These are phyloP conservation scores for Tetrastigma voinierianum DNA, from an alignment of 164 flowering plant species.

Conservation along the genomic window DNA sequence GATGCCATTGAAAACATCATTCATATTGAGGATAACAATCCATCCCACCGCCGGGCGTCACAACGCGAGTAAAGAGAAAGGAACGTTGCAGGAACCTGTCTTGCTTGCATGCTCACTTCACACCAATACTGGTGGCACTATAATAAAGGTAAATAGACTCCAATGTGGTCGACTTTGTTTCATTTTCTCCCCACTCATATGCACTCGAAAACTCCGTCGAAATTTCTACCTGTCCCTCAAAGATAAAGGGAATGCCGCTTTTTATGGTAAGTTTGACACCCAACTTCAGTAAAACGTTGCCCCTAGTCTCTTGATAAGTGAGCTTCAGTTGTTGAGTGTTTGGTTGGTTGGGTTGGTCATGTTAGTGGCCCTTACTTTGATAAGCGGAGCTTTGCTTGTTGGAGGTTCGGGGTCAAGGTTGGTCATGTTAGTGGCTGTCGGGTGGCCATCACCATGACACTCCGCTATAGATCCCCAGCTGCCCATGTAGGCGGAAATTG, in stretches of 20 bases:
- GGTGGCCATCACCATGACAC: background rate
- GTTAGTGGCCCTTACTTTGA: background rate
- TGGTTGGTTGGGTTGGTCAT: too few species aligned
- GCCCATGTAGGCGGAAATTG: background rate
- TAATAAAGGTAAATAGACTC: background rate
- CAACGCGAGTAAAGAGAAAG: slow-evolving; percentile 15
- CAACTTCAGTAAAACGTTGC: background rate
- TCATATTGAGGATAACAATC: too few species aligned
- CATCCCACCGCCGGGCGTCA: slow-evolving; percentile 3
- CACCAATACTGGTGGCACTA: slow-evolving; percentile 12
- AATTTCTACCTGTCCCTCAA: background rate
- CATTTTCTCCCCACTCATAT: slow-evolving; percentile 9
- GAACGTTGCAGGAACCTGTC: slow-evolving; percentile 13
- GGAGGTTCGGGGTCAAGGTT: background rate
- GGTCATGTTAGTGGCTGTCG: slow-evolving; percentile 4
- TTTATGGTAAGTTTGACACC: slow-evolving; percentile 1
- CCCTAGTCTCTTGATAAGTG: slow-evolving; percentile 3
- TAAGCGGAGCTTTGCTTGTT: background rate
- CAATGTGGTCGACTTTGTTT: background rate
- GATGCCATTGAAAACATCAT: slow-evolving; percentile 13
- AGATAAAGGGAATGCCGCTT: slow-evolving; percentile 4
- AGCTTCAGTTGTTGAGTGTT: too few species aligned
- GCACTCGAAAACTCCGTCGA: background rate
- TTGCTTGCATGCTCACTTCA: slow-evolving; percentile 4
- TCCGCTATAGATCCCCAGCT: too few species aligned